phyloP scores from a whole-genome alignment of 257 asterid genomes.

The Solanum acaule region DNA sequence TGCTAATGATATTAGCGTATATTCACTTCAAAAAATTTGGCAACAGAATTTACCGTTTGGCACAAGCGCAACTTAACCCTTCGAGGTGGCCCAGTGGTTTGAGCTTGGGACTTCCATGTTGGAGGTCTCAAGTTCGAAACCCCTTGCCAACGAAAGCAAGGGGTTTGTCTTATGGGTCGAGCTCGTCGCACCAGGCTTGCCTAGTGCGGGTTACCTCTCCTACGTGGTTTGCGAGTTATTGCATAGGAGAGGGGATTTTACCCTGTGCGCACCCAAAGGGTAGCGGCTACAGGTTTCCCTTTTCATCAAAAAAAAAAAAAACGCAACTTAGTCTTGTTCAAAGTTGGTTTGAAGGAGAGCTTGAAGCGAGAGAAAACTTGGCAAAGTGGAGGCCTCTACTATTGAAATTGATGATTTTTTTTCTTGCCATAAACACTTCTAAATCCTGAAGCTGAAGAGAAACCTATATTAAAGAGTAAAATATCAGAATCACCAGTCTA shows the following conservation, averaged over 20 bases:
- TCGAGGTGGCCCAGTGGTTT: too few relatives aligned
- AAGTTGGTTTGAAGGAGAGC: neutral
- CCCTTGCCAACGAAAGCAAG: too few relatives aligned
- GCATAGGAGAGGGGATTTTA: too few relatives aligned
- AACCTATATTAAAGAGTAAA: neutral
- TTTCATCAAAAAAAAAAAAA: neutral
- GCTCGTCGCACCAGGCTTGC: too few relatives aligned
- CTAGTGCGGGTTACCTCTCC: too few relatives aligned
- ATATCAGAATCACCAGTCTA: neutral
- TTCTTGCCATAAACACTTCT: neutral
- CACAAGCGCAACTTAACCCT: neutral
- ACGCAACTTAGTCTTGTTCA: neutral
- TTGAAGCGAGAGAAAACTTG: neutral
- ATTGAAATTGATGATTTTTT: neutral
- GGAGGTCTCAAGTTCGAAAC: too few relatives aligned
- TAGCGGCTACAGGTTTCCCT: too few relatives aligned
- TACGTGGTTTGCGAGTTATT: too few relatives aligned
- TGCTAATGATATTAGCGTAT: neutral
- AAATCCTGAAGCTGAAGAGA: neutral
- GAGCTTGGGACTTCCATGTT: too few relatives aligned
- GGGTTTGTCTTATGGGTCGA: too few relatives aligned
- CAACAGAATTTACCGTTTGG: neutral
- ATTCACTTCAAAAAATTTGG: neutral
- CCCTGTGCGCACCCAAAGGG: too few relatives aligned
- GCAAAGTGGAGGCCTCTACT: neutral